These are phyloP conservation scores for Paxillus involutus DNA, from an alignment of 768 basidiomycete genomes.

Conservation along the genomic window DNA sequence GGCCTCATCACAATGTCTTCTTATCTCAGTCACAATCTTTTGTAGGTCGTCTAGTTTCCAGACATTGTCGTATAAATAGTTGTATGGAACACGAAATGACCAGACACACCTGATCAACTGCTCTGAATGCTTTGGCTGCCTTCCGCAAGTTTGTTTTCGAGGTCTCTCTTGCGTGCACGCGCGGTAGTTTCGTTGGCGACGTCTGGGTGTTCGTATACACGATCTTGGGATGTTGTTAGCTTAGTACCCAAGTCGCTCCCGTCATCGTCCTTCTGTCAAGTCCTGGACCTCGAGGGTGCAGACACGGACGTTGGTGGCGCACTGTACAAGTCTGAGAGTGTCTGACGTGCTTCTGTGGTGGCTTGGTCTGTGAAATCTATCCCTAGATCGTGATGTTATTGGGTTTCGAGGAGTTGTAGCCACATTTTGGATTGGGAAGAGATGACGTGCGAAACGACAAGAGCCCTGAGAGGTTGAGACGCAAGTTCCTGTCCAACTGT, in stretches of 20 bases:
- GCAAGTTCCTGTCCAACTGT: no score
- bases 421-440: slow-evolving; percentile 12
- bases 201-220: slow-evolving; percentile 19
- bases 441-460: slow-evolving; percentile 13
- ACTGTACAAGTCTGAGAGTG: slow-evolving; percentile 37
- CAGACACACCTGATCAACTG: slow-evolving; percentile 81
- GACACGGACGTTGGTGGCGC: slow-evolving; percentile 21
- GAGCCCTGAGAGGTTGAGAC: neutral
- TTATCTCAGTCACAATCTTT: slow-evolving; percentile 75
- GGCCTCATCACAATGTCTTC: slow-evolving; percentile 77
- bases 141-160: slow-evolving; percentile 79
- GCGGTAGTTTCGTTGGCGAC: slow-evolving; percentile 60
- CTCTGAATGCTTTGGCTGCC: slow-evolving; percentile 83
- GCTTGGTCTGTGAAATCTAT: slow-evolving; percentile 76
- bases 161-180: slow-evolving; percentile 77
- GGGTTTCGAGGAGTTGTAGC: slow-evolving; percentile 52
- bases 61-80: neutral
- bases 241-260: slow-evolving; percentile 23
- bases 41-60: slow-evolving; percentile 87
- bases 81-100: neutral
- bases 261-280: slow-evolving; percentile 28
- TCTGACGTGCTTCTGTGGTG: slow-evolving; percentile 78
- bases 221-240: slow-evolving; percentile 5
- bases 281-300: neutral
- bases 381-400: slow-evolving; percentile 73